Evolutionary conservation across 2,329 filamentous ascomycete genomes (phyloP), one percentile per base, ranked within the genome.

Genomic region (Rutstroemia sp.): DNA sequence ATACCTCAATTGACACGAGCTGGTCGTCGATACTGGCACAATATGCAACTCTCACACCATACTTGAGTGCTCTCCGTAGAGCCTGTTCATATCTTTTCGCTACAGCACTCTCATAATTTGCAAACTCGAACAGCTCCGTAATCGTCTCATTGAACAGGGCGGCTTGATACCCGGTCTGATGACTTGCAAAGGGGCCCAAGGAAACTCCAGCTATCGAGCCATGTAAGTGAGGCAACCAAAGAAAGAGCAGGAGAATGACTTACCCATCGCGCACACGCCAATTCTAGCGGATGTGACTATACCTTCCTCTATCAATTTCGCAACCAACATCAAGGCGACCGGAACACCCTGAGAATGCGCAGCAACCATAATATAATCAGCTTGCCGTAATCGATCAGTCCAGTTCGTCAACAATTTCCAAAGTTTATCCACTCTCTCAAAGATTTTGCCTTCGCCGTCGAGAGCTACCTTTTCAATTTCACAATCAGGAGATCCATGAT

Each of bases 21-120:
- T 99, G 94, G 71, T 99, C 94, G 70, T 99, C 94, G 52, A 99
- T 95, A 71, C 92, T 96, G 54, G 92, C 92, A 58, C 95, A 80
- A 69, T 92, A 96, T 0, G 91, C 88, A 49, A 97, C 82, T 42
- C 90, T 83, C 14, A 89, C 89, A 12, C 92, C 91, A 65, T 90
- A 87, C 16, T 85, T 80, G 6, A 99, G 75, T 1, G 87, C 86
- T 9, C 81, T 81, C 66, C 87, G 84, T 3, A 97, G 74, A 0
- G 91, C 84, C 27, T 83, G 77, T 64, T 90, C 84, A 63, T 96
- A 95, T 63, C 88, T 83, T 66, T 87, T 86, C 0, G 90, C 92
- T 12, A 96, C 88, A 53, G 83, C 79, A 68, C 90, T 96, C 56
- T 87, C 81, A 0, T 88, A 83, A 61, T 92, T 83, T 16, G 86